Conservation (phyloP, 805 yeast genomes). For the Candida nanaspora region DNA sequence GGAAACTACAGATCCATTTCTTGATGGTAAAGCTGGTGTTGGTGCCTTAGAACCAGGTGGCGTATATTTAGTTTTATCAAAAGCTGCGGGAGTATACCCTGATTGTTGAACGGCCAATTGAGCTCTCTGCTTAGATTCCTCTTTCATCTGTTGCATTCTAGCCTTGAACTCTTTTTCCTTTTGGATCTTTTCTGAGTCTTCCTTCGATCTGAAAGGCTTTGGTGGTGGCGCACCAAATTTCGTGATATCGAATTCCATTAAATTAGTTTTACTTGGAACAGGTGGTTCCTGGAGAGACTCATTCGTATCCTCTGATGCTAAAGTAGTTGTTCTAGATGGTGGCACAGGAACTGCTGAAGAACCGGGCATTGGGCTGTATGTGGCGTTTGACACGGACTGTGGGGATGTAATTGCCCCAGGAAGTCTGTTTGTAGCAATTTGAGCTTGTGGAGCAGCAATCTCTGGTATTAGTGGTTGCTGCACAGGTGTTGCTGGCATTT, state of each 20-base stretch:
- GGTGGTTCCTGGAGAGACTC: slow-evolving; percentile 1
- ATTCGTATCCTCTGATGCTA: slow-evolving; percentile 2
- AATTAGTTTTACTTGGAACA: slow-evolving; percentile 9
- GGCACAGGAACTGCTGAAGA: too few species aligned
- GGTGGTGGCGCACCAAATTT: slow-evolving; percentile 44
- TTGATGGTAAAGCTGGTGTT: slow-evolving; percentile 5
- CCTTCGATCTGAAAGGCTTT: slow-evolving; percentile 20
- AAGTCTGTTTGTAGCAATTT: background rate
- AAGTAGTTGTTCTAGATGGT: slow-evolving; percentile 5
- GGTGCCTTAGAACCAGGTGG: slow-evolving; percentile 3
- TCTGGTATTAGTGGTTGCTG: too few species aligned
- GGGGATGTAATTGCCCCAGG: too few species aligned
- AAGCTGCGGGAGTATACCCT: background rate
- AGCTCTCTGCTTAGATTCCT: slow-evolving; percentile 22
- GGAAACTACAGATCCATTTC: slow-evolving; percentile 7
- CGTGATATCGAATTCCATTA: slow-evolving; percentile 27
- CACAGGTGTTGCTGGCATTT: background rate
- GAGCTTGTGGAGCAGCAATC: background rate
- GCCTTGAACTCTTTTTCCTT: slow-evolving; percentile 16
- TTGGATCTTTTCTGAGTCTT: slow-evolving; percentile 16
- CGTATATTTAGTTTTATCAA: background rate
- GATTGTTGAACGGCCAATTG: slow-evolving; percentile 5
- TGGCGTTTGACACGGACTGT: too few species aligned
- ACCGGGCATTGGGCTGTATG: background rate
- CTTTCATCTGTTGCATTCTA: slow-evolving; percentile 20